Conservation (phyloP, 305 asterid genomes). For the Fraxinus xanthoxyloides region DNA sequence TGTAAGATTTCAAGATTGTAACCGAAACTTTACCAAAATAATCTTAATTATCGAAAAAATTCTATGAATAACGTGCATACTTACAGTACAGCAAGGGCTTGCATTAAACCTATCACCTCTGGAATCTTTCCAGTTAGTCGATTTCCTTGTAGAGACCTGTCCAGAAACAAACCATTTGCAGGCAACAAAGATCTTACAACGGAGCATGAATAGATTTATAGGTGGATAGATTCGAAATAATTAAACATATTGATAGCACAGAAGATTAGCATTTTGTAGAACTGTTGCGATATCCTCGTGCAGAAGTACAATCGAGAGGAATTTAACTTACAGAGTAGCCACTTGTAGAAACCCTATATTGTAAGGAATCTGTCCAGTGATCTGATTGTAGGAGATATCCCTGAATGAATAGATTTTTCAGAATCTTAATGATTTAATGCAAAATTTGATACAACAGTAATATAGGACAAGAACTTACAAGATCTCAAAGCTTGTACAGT, state of each 20-base stretch:
- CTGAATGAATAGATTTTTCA: constrained; percentile 34
- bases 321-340: constrained; percentile 81
- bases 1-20: not conserved
- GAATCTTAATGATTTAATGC: not conserved
- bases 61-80: constrained; percentile 25
- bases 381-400: constrained; percentile 90
- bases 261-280: not conserved
- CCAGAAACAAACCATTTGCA: constrained; percentile 8
- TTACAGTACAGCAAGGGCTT: constrained; percentile 98
- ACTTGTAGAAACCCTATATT: constrained; percentile 95
- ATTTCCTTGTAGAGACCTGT: constrained; percentile 92
- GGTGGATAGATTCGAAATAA: not conserved
- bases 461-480: constrained; percentile 47
- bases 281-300: not conserved
- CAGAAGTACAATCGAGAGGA: not conserved
- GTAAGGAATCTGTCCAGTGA: constrained; percentile 95
- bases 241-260: not conserved
- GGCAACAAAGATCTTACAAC: constrained; percentile 1
- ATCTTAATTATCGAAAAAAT: not conserved
- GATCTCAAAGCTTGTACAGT: constrained; percentile 95
- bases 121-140: constrained; percentile 87
- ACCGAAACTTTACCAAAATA: not conserved
- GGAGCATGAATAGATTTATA: not conserved
- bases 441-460: not conserved
- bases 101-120: constrained; percentile 97